These are phyloP conservation scores for Tuber borchii DNA, from an alignment of 495 filamentous ascomycete species.

Conservation along the genomic window DNA sequence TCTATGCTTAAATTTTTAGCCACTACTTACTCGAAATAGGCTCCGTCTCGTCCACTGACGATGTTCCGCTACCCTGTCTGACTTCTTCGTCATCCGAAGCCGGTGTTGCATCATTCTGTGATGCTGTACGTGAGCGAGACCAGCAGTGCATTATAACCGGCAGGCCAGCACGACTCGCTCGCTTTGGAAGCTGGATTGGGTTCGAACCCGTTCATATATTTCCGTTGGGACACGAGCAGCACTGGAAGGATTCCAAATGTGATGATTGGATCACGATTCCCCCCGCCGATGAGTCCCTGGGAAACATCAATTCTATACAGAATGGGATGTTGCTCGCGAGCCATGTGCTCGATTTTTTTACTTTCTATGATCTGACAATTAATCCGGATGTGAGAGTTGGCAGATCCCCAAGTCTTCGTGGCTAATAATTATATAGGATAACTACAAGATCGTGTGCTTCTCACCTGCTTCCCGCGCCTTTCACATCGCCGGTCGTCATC, in stretches of 20 bases:
- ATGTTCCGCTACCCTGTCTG: not conserved
- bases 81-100: not conserved
- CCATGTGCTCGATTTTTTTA: too few relatives aligned
- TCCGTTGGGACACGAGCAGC: conserved; percentile 7
- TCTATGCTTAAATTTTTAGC: not conserved
- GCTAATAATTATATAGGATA: too few relatives aligned
- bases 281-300: too few relatives aligned
- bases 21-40: not conserved
- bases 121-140: conserved; percentile 19
- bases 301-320: too few relatives aligned
- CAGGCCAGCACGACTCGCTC: not conserved
- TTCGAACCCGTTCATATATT: conserved; percentile 25
- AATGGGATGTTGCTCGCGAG: too few relatives aligned
- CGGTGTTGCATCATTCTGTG: conserved; percentile 7
- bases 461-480: too few relatives aligned
- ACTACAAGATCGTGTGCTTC: too few relatives aligned
- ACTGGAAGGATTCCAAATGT: not conserved
- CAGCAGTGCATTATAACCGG: conserved; percentile 14
- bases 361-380: too few relatives aligned
- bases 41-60: not conserved
- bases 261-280: not conserved
- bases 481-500: too few relatives aligned
- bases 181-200: conserved; percentile 4
- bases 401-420: too few relatives aligned
- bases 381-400: too few relatives aligned